phyloP scores from a whole-genome alignment of 495 filamentous ascomycete genomes.

The Penicillium simplicissimum region DNA sequence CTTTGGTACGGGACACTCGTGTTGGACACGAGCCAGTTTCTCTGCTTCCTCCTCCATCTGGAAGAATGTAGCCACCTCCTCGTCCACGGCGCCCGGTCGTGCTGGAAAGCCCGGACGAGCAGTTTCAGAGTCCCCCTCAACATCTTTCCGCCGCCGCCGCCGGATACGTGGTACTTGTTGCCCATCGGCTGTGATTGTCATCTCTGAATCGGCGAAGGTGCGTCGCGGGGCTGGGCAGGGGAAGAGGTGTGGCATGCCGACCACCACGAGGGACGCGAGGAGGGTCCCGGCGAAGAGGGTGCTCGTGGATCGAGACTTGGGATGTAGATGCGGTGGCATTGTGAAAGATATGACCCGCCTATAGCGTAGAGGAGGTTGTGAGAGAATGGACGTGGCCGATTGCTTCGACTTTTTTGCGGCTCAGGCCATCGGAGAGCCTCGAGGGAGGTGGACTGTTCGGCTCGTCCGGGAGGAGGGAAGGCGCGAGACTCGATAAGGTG shows the following conservation, averaged over 20 bases:
- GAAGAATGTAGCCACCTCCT: conserved; percentile 47
- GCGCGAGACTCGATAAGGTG: conserved; percentile 1
- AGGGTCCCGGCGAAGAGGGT: conserved; percentile 96
- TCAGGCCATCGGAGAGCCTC: conserved; percentile 27
- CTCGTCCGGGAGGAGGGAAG: not conserved
- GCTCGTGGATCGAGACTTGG: conserved; percentile 83
- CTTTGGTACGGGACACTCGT: conserved; percentile 82
- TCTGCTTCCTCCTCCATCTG: conserved; percentile 49
- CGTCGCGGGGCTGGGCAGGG: conserved; percentile 86
- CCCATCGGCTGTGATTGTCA: conserved; percentile 50
- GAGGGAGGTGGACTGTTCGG: conserved; percentile 2
- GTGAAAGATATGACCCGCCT: conserved; percentile 16
- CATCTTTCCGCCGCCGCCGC: conserved; percentile 36
- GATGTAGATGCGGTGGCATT: conserved; percentile 93
- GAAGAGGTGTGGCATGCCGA: conserved; percentile 86
- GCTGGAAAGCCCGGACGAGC: conserved; percentile 19
- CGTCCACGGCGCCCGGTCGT: conserved; percentile 32
- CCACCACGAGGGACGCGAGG: conserved; percentile 84
- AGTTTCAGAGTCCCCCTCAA: conserved; percentile 28
- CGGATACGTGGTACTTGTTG: conserved; percentile 42
- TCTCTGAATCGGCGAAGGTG: conserved; percentile 69
- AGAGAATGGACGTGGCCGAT: conserved; percentile 16
- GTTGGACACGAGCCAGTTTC: conserved; percentile 31
- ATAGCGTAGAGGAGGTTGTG: conserved; percentile 3
- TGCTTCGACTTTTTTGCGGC: conserved; percentile 19